phyloP scores from a whole-genome alignment of 768 basidiomycete species.

The Mycena rebaudengoi region DNA sequence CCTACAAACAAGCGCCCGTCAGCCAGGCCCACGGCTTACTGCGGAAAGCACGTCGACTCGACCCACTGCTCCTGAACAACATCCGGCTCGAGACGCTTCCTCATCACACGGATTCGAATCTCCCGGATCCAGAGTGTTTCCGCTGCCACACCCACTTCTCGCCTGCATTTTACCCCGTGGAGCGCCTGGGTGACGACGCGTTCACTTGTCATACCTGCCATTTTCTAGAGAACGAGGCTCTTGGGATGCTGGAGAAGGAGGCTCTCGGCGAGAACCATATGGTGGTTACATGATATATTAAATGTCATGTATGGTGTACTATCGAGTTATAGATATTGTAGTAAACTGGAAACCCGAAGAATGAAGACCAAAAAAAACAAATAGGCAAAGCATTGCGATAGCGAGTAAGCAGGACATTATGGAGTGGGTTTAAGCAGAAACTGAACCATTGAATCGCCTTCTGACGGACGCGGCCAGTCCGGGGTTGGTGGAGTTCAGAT shows the following conservation, averaged over 20 bases:
- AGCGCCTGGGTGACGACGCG: slow-evolving; percentile 16
- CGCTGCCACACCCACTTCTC: slow-evolving; percentile 76
- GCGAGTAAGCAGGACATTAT: no score
- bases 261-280: slow-evolving; percentile 37
- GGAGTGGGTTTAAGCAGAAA: no score
- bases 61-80: slow-evolving; percentile 63
- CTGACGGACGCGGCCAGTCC: no score
- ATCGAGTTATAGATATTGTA: no score
- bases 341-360: no score
- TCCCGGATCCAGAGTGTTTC: slow-evolving; percentile 57
- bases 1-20: slow-evolving; percentile 82
- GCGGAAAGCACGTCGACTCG: slow-evolving; percentile 88
- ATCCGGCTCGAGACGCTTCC: slow-evolving; percentile 47
- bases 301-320: no score
- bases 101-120: slow-evolving; percentile 25
- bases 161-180: slow-evolving; percentile 72
- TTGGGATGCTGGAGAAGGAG: slow-evolving; percentile 29
- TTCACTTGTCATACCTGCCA: slow-evolving; percentile 56
- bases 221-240: slow-evolving; percentile 42
- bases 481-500: no score
- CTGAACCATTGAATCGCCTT: no score
- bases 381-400: no score
- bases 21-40: slow-evolving; percentile 84
- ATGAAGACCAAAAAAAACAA: no score
- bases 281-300: slow-evolving; percentile 17